Base-by-base conservation (phyloP, 2,329 filamentous ascomycete genomes). In the Aspergillus sp. region DNA sequence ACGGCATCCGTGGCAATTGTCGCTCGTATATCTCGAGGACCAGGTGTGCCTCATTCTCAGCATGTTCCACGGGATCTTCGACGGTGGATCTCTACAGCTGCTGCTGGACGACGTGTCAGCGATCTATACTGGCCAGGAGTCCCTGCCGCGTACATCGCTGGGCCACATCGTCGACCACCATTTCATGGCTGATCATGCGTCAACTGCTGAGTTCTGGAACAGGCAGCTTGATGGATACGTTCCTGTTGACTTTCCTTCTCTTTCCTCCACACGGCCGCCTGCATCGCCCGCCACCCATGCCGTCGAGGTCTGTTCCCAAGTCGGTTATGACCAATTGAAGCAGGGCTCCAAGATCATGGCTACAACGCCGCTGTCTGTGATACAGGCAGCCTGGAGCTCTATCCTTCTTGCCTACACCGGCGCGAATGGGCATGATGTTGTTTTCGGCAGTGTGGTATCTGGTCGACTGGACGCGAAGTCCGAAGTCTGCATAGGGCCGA, bases 61-160 rank as follows among this genome's bases (percentile, higher is more conserved):
- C 60, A 68, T 75, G 58, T 72, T 73, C 19, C 73, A 75, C 58
- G 73, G 72, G 20, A 69, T 75, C 13, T 74, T 73, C 47, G 73
- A 75, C 44, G 73, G 73, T 46, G 72, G 69, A 2, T 75, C 73
- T 1, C 45, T 73, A 37, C 65, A 73, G 46, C 60, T 73, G 4
- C 68, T 75, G 3, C 62, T 74, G 6, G 58, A 66, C 19, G 73
- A 75, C 46, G 69, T 75, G 15, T 55, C 61, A 37, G 60, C 57
- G 5, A 59, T 50, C 13, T 70, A 70, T 22, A 15, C 39, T 8
- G 61, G 57, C 3, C 48, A 58, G 12, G 20, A 27, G 2, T 48
- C 52, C 4, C 51, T 39, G 5, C 46, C 50, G 34, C 61, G 68
- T n/a, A 69, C 61, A 3, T 66, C 67, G 1, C 47, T 70, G 3